These are phyloP conservation scores for Pezizomycotina sp. DNA, from an alignment of 2,329 filamentous ascomycete species.

Conservation along the genomic window DNA sequence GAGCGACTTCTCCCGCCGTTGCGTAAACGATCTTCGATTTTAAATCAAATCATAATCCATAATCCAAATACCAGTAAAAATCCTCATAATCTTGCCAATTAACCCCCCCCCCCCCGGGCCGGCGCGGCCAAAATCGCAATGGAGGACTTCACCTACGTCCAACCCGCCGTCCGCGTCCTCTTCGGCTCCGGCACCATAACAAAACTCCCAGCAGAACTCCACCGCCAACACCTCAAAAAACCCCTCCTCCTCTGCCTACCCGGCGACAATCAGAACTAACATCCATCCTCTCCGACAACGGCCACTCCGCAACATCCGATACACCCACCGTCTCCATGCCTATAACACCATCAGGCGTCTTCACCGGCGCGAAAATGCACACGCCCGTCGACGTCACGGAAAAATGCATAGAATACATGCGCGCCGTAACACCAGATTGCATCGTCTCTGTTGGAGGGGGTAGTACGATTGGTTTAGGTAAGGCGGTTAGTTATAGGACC, in stretches of 20 bases:
- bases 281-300: too few relatives aligned
- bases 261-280: constrained; percentile 36
- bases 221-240: constrained; percentile 34
- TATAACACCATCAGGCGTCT: constrained; percentile 35
- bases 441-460: constrained; percentile 47
- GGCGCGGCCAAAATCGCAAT: too few relatives aligned
- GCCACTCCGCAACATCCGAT: too few relatives aligned
- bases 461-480: constrained; percentile 46
- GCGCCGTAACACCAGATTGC: constrained; percentile 35
- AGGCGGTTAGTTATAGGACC: constrained; percentile 39
- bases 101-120: too few relatives aligned
- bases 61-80: too few relatives aligned
- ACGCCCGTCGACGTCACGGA: constrained; percentile 43
- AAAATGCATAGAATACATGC: constrained; percentile 36
- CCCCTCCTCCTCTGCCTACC: constrained; percentile 43
- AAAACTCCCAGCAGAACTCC: constrained; percentile 33
- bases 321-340: constrained; percentile 34
- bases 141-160: too few relatives aligned
- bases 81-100: too few relatives aligned
- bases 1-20: too few relatives aligned
- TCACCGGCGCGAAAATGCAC: constrained; percentile 45
- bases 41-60: too few relatives aligned
- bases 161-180: constrained; percentile 39
- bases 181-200: constrained; percentile 41
- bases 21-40: too few relatives aligned